Percentiles rank a stretch among this genome's conserved stretches.
Evolutionary conservation across 495 filamentous ascomycete genomes (phyloP).

Genomic region (Umbilicaria muhlenbergii): DNA sequence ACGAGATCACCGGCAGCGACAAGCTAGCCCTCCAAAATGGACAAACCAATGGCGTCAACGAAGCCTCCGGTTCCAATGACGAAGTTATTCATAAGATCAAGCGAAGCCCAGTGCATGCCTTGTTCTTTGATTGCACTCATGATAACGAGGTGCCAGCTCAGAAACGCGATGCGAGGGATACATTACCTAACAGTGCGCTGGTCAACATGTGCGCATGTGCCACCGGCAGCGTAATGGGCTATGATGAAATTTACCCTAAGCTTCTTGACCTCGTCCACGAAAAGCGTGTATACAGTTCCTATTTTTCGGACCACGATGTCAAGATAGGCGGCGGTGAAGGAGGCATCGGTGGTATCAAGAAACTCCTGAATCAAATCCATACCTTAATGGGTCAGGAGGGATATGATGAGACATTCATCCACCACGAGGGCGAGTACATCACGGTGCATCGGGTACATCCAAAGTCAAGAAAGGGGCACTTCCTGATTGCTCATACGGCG

Average conservation of each 20-base stretch:
- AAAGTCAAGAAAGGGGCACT: slow-evolving; percentile 76
- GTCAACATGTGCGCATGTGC: slow-evolving; percentile 92
- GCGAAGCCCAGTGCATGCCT: slow-evolving; percentile 68
- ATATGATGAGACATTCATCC: slow-evolving; percentile 89
- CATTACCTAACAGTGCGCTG: slow-evolving; percentile 86
- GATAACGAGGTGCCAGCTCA: slow-evolving; percentile 96
- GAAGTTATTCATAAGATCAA: slow-evolving; percentile 62
- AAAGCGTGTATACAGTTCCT: slow-evolving; percentile 61
- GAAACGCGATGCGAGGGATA: slow-evolving; percentile 88
- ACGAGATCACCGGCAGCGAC: slow-evolving; percentile 69
- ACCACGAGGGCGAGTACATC: slow-evolving; percentile 90
- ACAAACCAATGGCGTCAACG: slow-evolving; percentile 22
- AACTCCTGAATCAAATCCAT: slow-evolving; percentile 82
- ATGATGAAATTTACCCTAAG: slow-evolving; percentile 90
- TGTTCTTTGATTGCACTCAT: slow-evolving; percentile 99
- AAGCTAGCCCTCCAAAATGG: slow-evolving; percentile 45
- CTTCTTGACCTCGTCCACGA: slow-evolving; percentile 84
- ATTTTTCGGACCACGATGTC: slow-evolving; percentile 46
- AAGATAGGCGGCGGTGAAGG: slow-evolving; percentile 46
- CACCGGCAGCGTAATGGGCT: slow-evolving; percentile 94
- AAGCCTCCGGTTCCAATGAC: slow-evolving; percentile 18
- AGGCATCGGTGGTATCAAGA: slow-evolving; percentile 81
- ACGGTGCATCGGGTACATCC: slow-evolving; percentile 94
- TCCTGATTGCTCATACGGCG: slow-evolving; percentile 87
- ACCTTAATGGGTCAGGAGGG: slow-evolving; percentile 84